phyloP scores from a whole-genome alignment of 129 eudicot species.

The Helichrysum umbraculigerum region DNA sequence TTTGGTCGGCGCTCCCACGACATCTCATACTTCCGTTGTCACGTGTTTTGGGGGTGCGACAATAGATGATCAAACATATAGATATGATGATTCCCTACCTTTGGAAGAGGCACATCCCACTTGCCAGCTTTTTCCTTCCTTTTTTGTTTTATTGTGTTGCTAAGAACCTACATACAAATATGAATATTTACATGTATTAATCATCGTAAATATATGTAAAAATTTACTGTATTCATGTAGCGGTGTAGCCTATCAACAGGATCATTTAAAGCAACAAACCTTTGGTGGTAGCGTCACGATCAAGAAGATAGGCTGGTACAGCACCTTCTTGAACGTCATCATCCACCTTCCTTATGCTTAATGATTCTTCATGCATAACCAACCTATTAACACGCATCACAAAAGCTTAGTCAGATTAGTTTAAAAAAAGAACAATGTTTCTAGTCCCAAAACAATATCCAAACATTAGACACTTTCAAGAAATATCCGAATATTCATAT shows the following conservation, averaged over 20 bases:
- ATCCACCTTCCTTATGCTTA: conserved; percentile 92
- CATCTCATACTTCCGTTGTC: too few relatives aligned
- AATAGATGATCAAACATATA: too few relatives aligned
- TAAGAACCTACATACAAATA: too few relatives aligned
- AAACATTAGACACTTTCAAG: too few relatives aligned
- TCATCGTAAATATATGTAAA: not conserved
- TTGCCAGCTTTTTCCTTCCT: too few relatives aligned
- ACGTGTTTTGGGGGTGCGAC: too few relatives aligned
- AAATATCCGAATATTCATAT: not conserved
- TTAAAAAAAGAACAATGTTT: not conserved
- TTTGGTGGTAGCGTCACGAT: conserved; percentile 89
- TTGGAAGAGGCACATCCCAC: too few relatives aligned
- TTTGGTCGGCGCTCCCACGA: too few relatives aligned
- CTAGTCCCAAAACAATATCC: too few relatives aligned
- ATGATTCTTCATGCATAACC: conserved; percentile 96
- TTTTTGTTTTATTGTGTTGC: too few relatives aligned
- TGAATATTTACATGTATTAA: too few relatives aligned
- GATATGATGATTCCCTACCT: too few relatives aligned
- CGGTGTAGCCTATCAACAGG: not conserved
- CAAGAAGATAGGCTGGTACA: conserved; percentile 93
- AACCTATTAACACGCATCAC: conserved; percentile 40
- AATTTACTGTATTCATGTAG: not conserved
- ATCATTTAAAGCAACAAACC: conserved; percentile 36
- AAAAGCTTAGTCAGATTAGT: not conserved
- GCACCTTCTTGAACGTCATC: conserved; percentile 97